Evolutionary conservation across 2,329 filamentous ascomycete species (phyloP).

Genomic region (Monosporascus cannonballus): DNA sequence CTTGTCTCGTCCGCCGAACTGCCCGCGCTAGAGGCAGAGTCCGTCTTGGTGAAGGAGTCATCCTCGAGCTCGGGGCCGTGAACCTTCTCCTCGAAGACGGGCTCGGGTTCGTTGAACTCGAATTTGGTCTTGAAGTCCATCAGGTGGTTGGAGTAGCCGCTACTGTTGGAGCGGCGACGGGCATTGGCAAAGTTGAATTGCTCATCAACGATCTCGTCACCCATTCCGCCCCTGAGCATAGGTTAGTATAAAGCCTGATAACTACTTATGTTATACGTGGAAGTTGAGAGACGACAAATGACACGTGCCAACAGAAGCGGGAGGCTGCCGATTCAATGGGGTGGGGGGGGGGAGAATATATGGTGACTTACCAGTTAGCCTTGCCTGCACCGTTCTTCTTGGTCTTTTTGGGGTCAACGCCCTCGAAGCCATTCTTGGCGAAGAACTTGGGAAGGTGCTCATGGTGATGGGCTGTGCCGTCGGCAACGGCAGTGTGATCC

Average conservation of each 20-base stretch:
- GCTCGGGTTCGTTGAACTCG: constrained; percentile 81
- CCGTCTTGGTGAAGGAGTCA: constrained; percentile 49
- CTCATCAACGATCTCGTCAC: constrained; percentile 79
- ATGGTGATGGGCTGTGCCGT: constrained; percentile 62
- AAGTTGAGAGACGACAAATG: too few relatives aligned
- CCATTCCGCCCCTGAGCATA: constrained; percentile 67
- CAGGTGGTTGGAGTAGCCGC: constrained; percentile 62
- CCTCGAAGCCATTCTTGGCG: constrained; percentile 75
- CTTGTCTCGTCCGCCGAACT: constrained; percentile 50
- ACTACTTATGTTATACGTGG: not conserved
- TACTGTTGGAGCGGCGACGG: constrained; percentile 90
- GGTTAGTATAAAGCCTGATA: constrained; percentile 11
- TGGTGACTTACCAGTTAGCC: constrained; percentile 75
- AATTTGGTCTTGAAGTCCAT: constrained; percentile 94
- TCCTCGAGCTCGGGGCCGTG: constrained; percentile 61
- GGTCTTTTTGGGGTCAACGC: constrained; percentile 81
- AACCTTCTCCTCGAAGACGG: constrained; percentile 82
- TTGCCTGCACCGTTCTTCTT: constrained; percentile 95
- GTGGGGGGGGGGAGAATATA: not conserved
- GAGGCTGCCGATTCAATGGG: not conserved
- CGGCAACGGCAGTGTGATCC: constrained; percentile 74
- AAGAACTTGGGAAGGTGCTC: constrained; percentile 88
- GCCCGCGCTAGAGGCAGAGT: constrained; percentile 53
- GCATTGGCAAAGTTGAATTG: constrained; percentile 78
- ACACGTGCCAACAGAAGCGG: too few relatives aligned